A percentile compares a stretch with the other conserved stretches of the same genome.
phyloP scores from a whole-genome alignment of 2,329 filamentous ascomycete species.

The Penicillium occitanis region DNA sequence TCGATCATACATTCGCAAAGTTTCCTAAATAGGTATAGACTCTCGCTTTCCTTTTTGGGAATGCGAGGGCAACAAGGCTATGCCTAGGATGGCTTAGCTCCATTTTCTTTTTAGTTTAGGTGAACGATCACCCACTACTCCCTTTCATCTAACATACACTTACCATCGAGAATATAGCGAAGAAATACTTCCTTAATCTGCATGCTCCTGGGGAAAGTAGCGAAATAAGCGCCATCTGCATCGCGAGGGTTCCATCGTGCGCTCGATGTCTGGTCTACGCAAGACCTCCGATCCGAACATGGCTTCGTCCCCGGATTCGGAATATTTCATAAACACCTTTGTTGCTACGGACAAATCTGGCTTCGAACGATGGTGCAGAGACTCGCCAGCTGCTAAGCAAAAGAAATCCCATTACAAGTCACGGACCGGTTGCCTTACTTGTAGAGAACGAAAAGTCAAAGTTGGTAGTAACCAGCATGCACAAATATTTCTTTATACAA shows the following conservation, averaged over 20 bases:
- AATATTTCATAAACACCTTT: conserved; percentile 1
- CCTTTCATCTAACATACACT: background rate
- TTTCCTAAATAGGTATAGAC: background rate
- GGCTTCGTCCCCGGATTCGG: background rate
- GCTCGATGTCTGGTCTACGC: background rate
- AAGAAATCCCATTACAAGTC: conserved; percentile 19
- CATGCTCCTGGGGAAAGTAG: background rate
- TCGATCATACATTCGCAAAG: background rate
- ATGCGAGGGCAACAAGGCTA: background rate
- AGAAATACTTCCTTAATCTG: background rate
- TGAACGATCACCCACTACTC: background rate
- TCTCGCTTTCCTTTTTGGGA: background rate
- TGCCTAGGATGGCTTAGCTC: background rate
- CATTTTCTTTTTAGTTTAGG: background rate
- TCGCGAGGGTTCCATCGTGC: background rate
- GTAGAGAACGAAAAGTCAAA: conserved; percentile 18
- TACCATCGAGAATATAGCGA: background rate
- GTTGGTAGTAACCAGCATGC: background rate
- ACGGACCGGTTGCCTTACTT: conserved; percentile 15
- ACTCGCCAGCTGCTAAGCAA: background rate
- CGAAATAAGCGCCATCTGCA: background rate
- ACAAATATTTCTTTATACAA: background rate
- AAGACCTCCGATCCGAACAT: background rate
- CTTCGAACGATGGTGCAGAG: background rate
- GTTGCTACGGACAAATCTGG: background rate